Conservation (phyloP, 2,329 filamentous ascomycete species). For the Juglanconis sp. region DNA sequence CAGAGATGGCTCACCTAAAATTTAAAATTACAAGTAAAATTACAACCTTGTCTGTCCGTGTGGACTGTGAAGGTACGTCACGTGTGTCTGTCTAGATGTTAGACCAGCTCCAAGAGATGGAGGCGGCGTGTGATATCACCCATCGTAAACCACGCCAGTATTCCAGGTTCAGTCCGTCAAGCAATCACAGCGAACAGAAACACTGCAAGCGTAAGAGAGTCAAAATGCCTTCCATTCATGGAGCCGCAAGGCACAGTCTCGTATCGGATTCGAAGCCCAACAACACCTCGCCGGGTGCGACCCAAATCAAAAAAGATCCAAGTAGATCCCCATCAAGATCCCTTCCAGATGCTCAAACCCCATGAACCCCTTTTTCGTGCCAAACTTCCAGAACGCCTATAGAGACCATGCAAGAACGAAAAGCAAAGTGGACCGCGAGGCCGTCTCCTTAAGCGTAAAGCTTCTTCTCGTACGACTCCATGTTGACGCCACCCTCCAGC, state of each 20-base stretch:
- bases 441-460: slow-evolving; percentile 70
- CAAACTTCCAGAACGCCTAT: slow-evolving; percentile 13
- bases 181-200: not conserved
- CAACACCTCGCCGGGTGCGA: slow-evolving; percentile 1
- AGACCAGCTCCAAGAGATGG: too few species aligned
- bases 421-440: not conserved
- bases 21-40: too few species aligned
- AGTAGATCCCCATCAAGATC: not conserved
- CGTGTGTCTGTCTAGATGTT: too few species aligned
- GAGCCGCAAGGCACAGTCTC: not conserved
- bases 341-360: not conserved
- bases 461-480: slow-evolving; percentile 99
- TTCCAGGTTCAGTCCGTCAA: not conserved
- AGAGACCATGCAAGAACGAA: slow-evolving; percentile 4
- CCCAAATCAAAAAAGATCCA: not conserved
- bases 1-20: too few species aligned
- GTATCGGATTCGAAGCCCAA: not conserved
- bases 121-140: too few species aligned
- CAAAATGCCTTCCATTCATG: not conserved
- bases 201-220: not conserved
- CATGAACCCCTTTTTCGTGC: slow-evolving; percentile 6
- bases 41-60: too few species aligned
- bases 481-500: slow-evolving; percentile 94
- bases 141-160: too few species aligned
- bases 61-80: too few species aligned